Conservation (phyloP, 2,329 filamentous ascomycete species). For the Fusarium beomiforme region DNA sequence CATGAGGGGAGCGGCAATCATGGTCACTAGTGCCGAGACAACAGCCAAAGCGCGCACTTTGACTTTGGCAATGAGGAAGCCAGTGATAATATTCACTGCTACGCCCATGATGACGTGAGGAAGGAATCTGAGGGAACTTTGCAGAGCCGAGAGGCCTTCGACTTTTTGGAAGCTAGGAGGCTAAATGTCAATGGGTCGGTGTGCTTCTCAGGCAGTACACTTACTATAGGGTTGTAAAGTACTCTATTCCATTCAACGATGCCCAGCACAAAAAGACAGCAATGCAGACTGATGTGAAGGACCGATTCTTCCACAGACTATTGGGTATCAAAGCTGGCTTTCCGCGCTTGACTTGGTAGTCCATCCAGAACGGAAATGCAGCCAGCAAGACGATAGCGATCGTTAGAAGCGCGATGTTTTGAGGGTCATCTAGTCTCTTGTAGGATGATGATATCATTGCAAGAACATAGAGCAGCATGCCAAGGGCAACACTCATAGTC, state of each 20-base stretch:
- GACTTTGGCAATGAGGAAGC: slow-evolving; percentile 52
- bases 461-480: slow-evolving; percentile 62
- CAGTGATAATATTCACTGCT: slow-evolving; percentile 54
- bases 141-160: slow-evolving; percentile 55
- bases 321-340: slow-evolving; percentile 69
- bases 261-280: slow-evolving; percentile 59
- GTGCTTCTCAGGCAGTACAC: slow-evolving; percentile 27
- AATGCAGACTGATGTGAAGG: slow-evolving; percentile 65
- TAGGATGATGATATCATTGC: slow-evolving; percentile 54
- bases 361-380: slow-evolving; percentile 65
- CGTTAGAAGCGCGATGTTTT: slow-evolving; percentile 57
- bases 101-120: slow-evolving; percentile 58
- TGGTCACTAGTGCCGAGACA: slow-evolving; percentile 54
- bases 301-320: slow-evolving; percentile 63
- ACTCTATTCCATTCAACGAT: slow-evolving; percentile 58
- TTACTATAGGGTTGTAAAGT: slow-evolving; percentile 60
- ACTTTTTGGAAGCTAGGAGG: slow-evolving; percentile 58
- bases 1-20: slow-evolving; percentile 63
- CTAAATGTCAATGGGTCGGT: too few relatives aligned
- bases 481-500: slow-evolving; percentile 57
- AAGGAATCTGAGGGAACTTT: slow-evolving; percentile 59
- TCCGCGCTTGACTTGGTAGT: slow-evolving; percentile 56
- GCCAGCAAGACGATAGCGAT: slow-evolving; percentile 56
- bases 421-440: slow-evolving; percentile 51
- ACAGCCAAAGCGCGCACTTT: slow-evolving; percentile 52